phyloP scores from a whole-genome alignment of 441 rosid species.

The Mallotus japonicus region DNA sequence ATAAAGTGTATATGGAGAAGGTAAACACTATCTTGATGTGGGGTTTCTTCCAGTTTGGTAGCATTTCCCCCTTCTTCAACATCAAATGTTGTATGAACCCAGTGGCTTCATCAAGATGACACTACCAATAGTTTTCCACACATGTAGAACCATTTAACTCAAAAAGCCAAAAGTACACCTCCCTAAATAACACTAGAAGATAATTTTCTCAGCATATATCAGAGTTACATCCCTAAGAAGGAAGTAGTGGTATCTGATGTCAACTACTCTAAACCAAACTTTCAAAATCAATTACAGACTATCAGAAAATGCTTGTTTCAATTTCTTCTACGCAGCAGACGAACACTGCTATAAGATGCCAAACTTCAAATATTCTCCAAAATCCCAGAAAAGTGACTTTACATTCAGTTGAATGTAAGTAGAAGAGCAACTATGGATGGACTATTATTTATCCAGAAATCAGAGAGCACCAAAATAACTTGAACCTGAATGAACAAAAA shows the following conservation, averaged over 20 bases:
- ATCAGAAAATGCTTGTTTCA: background rate
- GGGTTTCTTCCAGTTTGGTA: conserved; percentile 73
- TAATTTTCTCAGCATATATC: background rate
- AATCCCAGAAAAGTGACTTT: conserved; percentile 3
- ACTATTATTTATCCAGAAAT: conserved; percentile 12
- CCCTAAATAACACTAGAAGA: conserved; percentile 15
- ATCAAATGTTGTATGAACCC: conserved; percentile 29
- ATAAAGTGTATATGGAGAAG: conserved; percentile 32
- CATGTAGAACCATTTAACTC: conserved; percentile 28
- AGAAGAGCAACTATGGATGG: background rate
- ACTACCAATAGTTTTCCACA: conserved; percentile 27
- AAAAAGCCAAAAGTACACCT: background rate
- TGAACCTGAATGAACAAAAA: conserved; percentile 11
- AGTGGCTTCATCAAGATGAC: conserved; percentile 35
- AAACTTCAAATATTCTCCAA: conserved; percentile 13
- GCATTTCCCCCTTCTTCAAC: conserved; percentile 53
- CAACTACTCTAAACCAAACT: background rate
- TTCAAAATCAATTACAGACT: background rate
- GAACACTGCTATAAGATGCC: background rate
- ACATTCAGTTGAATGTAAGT: background rate
- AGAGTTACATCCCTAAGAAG: background rate
- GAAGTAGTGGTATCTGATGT: background rate
- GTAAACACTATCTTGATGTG: conserved; percentile 36
- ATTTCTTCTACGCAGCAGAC: background rate
- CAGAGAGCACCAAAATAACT: conserved; percentile 6